These are phyloP conservation scores for Letharia lupina DNA, from an alignment of 495 filamentous ascomycete genomes.

Conservation along the genomic window DNA sequence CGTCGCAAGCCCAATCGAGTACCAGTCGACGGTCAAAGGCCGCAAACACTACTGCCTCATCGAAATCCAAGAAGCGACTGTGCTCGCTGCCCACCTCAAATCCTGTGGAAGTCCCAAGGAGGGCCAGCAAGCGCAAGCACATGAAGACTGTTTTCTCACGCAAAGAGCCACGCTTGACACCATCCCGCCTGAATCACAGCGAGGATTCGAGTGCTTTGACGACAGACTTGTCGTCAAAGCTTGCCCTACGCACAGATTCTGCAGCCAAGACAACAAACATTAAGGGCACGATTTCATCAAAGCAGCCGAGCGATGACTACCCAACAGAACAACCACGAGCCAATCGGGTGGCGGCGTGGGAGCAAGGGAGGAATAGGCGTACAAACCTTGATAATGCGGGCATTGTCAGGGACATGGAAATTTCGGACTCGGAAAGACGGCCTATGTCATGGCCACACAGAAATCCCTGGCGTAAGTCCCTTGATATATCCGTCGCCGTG, in stretches of 20 bases:
- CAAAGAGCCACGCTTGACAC: conserved; percentile 7
- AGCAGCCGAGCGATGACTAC: background rate
- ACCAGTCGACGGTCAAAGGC: background rate
- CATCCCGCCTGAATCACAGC: background rate
- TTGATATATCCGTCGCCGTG: conserved; percentile 10
- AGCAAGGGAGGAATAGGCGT: background rate
- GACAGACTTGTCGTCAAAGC: background rate
- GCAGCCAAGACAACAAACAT: background rate
- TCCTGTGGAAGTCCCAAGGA: background rate
- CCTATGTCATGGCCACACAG: conserved; percentile 9
- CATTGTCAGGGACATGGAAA: background rate
- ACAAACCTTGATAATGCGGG: background rate
- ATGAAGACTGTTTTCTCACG: background rate
- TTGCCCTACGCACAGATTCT: background rate
- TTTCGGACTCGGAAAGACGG: conserved; percentile 5
- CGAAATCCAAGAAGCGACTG: background rate
- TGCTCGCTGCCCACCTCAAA: background rate
- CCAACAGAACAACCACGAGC: background rate
- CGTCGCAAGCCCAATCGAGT: background rate
- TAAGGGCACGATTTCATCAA: background rate
- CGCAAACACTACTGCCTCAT: background rate
- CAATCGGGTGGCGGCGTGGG: background rate
- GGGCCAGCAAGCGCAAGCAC: background rate
- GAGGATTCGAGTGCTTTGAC: background rate
- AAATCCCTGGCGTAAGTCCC: conserved; percentile 2